Percentiles rank a stretch among this genome's conserved stretches.
Conservation (phyloP, 441 rosid species). For the Adansonia grandidieri region DNA sequence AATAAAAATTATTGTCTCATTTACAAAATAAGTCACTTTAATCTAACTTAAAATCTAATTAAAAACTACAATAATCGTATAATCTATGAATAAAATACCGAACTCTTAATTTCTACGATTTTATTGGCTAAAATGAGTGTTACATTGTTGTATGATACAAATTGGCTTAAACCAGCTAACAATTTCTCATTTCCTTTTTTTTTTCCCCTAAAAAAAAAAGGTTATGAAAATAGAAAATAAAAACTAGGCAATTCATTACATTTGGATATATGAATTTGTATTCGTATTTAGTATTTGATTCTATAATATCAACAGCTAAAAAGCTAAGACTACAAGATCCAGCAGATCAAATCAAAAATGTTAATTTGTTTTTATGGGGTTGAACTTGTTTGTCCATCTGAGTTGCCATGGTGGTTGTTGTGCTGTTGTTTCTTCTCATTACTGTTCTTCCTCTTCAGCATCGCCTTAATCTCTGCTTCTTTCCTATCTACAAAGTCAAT, state of each 20-base stretch:
- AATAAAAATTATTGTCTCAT: too few relatives aligned
- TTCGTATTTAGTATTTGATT: neutral
- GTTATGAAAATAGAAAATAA: neutral
- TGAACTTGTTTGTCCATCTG: conserved; percentile 39
- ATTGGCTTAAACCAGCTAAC: neutral
- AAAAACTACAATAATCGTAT: too few relatives aligned
- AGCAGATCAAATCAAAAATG: neutral
- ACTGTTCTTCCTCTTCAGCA: conserved; percentile 52
- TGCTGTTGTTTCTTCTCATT: conserved; percentile 42
- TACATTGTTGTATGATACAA: neutral
- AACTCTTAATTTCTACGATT: too few relatives aligned
- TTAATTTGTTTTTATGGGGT: conserved; percentile 20
- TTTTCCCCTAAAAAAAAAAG: neutral
- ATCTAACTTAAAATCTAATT: too few relatives aligned
- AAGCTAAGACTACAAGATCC: neutral
- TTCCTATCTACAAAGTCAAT: conserved; percentile 72
- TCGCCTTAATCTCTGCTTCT: conserved; percentile 72
- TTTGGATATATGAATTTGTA: neutral
- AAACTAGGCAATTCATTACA: neutral
- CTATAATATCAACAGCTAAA: neutral
- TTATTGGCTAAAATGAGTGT: neutral
- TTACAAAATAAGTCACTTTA: too few relatives aligned
- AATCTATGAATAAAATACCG: too few relatives aligned
- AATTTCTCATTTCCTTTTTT: neutral
- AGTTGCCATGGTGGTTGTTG: conserved; percentile 36